Base-by-base conservation (phyloP, 306 rosid species). In the Gastrolobium bilobum region DNA sequence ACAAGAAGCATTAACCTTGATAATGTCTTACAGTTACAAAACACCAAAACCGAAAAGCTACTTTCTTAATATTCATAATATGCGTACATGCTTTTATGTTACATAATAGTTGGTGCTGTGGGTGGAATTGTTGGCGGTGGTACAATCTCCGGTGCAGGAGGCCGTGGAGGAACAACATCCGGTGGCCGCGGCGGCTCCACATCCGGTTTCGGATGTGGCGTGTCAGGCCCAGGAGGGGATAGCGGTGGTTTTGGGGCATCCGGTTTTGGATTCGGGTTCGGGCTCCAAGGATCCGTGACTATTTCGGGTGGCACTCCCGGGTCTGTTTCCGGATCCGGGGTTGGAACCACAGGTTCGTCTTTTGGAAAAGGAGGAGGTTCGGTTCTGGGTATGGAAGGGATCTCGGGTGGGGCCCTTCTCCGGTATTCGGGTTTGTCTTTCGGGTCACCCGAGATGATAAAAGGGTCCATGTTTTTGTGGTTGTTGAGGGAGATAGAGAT, bases 121-220 rank as follows among this genome's bases (percentile, higher is more conserved):
- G 91, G 89, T 2, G 89, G 84, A 33, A 26, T 70, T 0, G 68
- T 63, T 0, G 90, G 88, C 6, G 87, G 93, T 3, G 89, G 93
- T 8, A 87, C 53, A 9, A 82, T 77, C 30, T 81, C 93, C 5
- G 93, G 93, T 44, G 75, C 73, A 3, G 90, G 88, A 2, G 85
- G 84, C 10, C 72, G 85, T 13, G 86, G 93, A 1, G 91, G 93
- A 38, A 81, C 65, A 9, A 76, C 50, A 13, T 83, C 90, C 3
- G 92, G 92, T 10, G 85, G 69, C 4, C 0, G 67, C 0, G 88
- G 89, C 0, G 88, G 94, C 46, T 79, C 6, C 14, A 51, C 60
- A 0, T 74, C 89, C 0, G 91, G 91, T 26, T 37, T 69, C 0
- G 86, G 90, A 10, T 30, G 50, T 1, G 87, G 89, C 0, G 60